phyloP scores from a whole-genome alignment of 768 basidiomycete species.

The Dioszegia crocea region DNA sequence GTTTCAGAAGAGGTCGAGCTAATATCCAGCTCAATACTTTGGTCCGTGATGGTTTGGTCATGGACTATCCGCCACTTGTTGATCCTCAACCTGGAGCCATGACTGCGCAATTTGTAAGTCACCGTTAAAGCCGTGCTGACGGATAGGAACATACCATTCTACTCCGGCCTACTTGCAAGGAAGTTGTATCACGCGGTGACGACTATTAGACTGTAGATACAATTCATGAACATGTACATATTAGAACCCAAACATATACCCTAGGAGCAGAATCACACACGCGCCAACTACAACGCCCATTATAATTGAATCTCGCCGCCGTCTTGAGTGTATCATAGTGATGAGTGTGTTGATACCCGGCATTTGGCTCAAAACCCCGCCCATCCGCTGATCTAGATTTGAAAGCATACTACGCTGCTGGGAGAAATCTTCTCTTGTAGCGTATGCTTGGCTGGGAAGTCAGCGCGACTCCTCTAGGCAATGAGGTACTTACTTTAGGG shows the following conservation, averaged over 20 bases:
- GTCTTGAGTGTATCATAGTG: slow-evolving; percentile 84
- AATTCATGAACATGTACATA: no score
- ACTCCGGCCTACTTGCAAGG: slow-evolving; percentile 54
- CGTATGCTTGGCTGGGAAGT: slow-evolving; percentile 80
- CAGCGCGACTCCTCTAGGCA: background rate
- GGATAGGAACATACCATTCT: slow-evolving; percentile 54
- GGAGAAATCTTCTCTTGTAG: slow-evolving; percentile 86
- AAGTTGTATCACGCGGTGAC: slow-evolving; percentile 54
- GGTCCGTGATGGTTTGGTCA: slow-evolving; percentile 80
- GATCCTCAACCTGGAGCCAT: slow-evolving; percentile 69
- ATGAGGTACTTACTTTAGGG: slow-evolving; percentile 66
- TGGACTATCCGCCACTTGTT: slow-evolving; percentile 86
- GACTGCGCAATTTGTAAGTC: slow-evolving; percentile 71
- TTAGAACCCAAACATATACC: slow-evolving; percentile 52
- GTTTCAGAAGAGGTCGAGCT: slow-evolving; percentile 14
- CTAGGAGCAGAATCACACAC: slow-evolving; percentile 64
- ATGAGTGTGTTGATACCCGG: slow-evolving; percentile 92
- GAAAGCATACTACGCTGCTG: slow-evolving; percentile 71
- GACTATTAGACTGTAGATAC: slow-evolving; percentile 49
- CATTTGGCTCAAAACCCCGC: slow-evolving; percentile 73
- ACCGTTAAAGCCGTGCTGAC: background rate
- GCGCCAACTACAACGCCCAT: slow-evolving; percentile 83
- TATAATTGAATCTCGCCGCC: slow-evolving; percentile 83
- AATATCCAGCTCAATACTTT: slow-evolving; percentile 69
- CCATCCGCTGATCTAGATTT: slow-evolving; percentile 78